Base-by-base conservation (phyloP, 331 rosid genomes). In the Dryas integrifolia region DNA sequence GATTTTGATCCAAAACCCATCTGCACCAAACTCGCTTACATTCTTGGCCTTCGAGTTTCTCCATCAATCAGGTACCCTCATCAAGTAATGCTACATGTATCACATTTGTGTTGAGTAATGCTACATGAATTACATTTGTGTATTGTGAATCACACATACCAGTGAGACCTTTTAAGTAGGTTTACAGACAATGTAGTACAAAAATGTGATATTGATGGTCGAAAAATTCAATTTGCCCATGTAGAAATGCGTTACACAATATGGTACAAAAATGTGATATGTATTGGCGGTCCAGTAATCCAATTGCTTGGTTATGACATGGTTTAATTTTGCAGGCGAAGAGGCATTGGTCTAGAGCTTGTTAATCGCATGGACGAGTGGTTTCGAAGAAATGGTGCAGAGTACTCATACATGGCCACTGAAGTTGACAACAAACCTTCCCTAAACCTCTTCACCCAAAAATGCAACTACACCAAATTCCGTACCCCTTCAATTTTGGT, bases 351-450 rank as follows among this genome's bases (percentile, higher is more conserved):
- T 26, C 44, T 44, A 30, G 77, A 74, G 58, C 61, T 82, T 16
- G 73, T 82, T 26, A 48, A 47, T 8, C 4, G 58, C 64, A 77
- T 82, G 74, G 85, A 82, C 21, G 77, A 82, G 4, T 77, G 85
- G 85, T 82, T 82, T 52, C 60, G 21, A 12, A 43, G 40, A 44
- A 77, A 69, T 30, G 79, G 77, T 7, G 77, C 85, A 5, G 85
- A 82, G 46, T 82, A 82, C 9, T 82, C 85, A 4, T 82, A 63
- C 77, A 69, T 77, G 65, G 75, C 80, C 14, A 82, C 85, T 43
- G 85, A 77, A 47, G 14, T 5, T 1, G 82, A 82, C 50, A 82
- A 82, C n/a, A 13, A 40, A 21, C n/a, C 85, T 26, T 82, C 85
- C 21, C 49, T 82, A 16, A 61, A 69, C 52, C 82, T 82, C 21